phyloP scores from a whole-genome alignment of 2,329 filamentous ascomycete species.

The Escovopsis sp. region DNA sequence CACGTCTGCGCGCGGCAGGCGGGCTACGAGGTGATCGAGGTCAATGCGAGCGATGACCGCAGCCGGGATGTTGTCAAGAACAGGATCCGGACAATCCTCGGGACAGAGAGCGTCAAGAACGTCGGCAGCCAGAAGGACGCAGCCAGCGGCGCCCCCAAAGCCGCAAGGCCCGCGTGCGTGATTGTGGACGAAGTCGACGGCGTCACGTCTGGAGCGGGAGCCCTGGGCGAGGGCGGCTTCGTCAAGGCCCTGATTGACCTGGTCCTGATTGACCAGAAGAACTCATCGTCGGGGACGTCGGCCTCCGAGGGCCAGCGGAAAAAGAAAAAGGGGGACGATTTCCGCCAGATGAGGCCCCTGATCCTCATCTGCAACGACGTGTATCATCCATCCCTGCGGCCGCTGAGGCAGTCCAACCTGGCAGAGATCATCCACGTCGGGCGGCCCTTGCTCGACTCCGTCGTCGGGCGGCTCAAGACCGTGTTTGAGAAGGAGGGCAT shows the following conservation, averaged over 20 bases:
- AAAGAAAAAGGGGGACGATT: constrained; percentile 72
- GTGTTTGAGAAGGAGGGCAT: constrained; percentile 87
- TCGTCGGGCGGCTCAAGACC: constrained; percentile 63
- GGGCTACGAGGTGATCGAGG: constrained; percentile 91
- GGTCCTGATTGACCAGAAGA: constrained; percentile 73
- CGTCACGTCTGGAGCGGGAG: constrained; percentile 66
- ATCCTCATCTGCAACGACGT: constrained; percentile 96
- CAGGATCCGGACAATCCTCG: constrained; percentile 78
- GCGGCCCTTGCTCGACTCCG: constrained; percentile 74
- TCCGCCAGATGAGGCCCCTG: constrained; percentile 72
- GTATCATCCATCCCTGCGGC: constrained; percentile 78
- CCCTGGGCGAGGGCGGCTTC: constrained; percentile 79
- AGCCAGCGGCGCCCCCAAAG: constrained; percentile 43
- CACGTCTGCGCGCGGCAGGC: constrained; percentile 93
- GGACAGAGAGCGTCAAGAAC: constrained; percentile 82
- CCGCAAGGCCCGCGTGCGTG: constrained; percentile 78
- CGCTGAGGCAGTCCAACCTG: constrained; percentile 66
- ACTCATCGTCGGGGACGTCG: constrained; percentile 26
- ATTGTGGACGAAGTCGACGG: constrained; percentile 96
- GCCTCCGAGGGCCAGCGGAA: constrained; percentile 17
- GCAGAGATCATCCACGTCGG: constrained; percentile 88
- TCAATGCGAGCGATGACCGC: constrained; percentile 94
- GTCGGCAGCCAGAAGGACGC: constrained; percentile 45
- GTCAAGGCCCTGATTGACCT: constrained; percentile 90
- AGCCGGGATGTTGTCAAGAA: constrained; percentile 82